phyloP scores from a whole-genome alignment of 139 green algal genomes.

The Chlamydomonas applanata region DNA sequence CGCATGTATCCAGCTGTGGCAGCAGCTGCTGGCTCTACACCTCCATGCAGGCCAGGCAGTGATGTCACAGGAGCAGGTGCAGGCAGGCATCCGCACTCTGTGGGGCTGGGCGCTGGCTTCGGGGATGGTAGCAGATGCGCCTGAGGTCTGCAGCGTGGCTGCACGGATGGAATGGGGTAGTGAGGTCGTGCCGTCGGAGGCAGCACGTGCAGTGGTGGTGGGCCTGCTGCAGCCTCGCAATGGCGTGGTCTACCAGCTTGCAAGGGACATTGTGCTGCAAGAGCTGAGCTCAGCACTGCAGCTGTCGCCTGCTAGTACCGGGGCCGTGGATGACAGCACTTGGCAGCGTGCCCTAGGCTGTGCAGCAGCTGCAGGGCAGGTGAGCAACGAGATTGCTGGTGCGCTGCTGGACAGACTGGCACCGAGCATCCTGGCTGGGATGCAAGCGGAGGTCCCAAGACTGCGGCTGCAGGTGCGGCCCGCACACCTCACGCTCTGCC shows the following conservation, averaged over 20 bases:
- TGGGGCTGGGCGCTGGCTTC: neutral
- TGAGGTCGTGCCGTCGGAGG: neutral
- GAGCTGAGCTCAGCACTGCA: neutral
- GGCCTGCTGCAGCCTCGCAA: neutral
- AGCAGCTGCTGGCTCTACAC: conserved; percentile 4
- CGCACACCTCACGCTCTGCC: neutral
- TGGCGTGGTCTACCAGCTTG: neutral
- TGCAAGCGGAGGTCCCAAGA: neutral
- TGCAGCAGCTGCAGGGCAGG: neutral
- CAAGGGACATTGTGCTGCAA: neutral
- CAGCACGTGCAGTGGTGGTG: neutral
- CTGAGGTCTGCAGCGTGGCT: neutral
- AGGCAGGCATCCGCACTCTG: neutral
- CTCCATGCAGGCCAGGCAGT: neutral
- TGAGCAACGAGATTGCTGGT: neutral
- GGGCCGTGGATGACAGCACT: neutral
- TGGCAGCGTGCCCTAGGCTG: neutral
- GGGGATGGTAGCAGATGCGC: neutral
- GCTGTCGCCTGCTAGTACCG: neutral
- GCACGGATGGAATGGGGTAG: neutral
- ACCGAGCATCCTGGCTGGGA: neutral
- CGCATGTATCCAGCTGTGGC: conserved; percentile 1
- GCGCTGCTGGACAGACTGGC: neutral
- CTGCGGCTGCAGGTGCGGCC: neutral
- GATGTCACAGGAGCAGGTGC: neutral